phyloP scores from a whole-genome alignment of 2,329 filamentous ascomycete genomes.

The Pyrenochaeta sp. region DNA sequence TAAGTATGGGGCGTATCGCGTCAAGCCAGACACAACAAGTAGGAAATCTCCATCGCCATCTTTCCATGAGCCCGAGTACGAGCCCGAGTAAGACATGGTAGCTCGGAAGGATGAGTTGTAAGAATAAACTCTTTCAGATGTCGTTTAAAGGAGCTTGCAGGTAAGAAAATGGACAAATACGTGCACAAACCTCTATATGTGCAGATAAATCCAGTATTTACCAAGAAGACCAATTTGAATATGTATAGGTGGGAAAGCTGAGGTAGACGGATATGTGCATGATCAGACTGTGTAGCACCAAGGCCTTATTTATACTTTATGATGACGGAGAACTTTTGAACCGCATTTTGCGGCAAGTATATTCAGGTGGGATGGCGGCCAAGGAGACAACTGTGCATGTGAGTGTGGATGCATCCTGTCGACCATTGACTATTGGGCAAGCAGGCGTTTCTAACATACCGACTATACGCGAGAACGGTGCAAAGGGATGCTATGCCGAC shows the following conservation, averaged over 20 bases:
- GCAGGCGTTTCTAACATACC: conserved; percentile 6
- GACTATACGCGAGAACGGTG: conserved; percentile 5
- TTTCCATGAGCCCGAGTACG: conserved; percentile 18
- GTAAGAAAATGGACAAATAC: neutral
- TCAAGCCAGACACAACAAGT: conserved; percentile 39
- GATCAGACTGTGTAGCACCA: neutral
- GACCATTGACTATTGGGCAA: neutral
- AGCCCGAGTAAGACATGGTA: conserved; percentile 20
- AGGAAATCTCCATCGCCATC: conserved; percentile 39
- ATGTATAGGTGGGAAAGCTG: neutral
- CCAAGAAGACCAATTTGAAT: neutral
- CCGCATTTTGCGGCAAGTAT: neutral
- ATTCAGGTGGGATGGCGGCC: neutral
- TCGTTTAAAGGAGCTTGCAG: neutral
- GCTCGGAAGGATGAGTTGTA: neutral
- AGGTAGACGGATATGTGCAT: neutral
- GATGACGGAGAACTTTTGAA: neutral
- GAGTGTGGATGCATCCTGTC: neutral
- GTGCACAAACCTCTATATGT: neutral
- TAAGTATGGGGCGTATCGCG: conserved; percentile 37
- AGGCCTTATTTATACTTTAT: neutral
- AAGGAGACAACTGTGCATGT: neutral
- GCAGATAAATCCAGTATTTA: neutral
- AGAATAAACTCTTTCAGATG: neutral
- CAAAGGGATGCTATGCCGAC: conserved; percentile 14